These are phyloP conservation scores for Solanum lycopersicoides DNA, from an alignment of 257 asterid genomes.

Conservation along the genomic window DNA sequence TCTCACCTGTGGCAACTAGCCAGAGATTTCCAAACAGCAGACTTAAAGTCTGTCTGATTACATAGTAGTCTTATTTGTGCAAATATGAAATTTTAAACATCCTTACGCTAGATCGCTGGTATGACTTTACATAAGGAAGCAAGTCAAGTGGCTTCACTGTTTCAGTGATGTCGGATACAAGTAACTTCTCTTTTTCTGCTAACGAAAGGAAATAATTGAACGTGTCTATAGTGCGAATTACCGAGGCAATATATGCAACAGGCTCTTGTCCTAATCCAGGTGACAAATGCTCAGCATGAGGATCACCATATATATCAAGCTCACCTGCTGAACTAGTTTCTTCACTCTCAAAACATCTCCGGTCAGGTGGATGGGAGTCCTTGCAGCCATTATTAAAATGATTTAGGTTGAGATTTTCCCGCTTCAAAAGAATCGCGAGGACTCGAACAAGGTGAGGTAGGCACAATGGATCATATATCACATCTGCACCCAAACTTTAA, in stretches of 20 bases:
- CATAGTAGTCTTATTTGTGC: neutral
- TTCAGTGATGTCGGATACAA: constrained; percentile 49
- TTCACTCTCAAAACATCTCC: neutral
- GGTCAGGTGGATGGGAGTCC: neutral
- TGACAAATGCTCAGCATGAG: neutral
- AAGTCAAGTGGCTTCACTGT: constrained; percentile 27
- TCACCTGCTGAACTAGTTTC: neutral
- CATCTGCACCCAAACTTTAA: constrained; percentile 87
- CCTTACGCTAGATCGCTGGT: constrained; percentile 44
- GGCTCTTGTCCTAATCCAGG: constrained; percentile 15
- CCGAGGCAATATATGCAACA: constrained; percentile 71
- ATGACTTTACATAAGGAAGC: constrained; percentile 74
- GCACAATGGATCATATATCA: constrained; percentile 67
- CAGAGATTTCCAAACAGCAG: neutral
- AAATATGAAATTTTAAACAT: constrained; percentile 34
- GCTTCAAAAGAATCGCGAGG: constrained; percentile 42
- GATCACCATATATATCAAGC: constrained; percentile 1
- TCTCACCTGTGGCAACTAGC: neutral
- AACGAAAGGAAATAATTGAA: constrained; percentile 55
- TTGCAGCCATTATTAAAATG: neutral
- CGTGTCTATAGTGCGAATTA: constrained; percentile 67
- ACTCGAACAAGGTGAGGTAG: constrained; percentile 81
- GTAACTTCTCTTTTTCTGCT: constrained; percentile 43
- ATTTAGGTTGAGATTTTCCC: neutral
- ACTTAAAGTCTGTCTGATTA: neutral